These are phyloP conservation scores for Anastatica hierochuntica DNA, from an alignment of 345 rosid genomes.

Conservation along the genomic window DNA sequence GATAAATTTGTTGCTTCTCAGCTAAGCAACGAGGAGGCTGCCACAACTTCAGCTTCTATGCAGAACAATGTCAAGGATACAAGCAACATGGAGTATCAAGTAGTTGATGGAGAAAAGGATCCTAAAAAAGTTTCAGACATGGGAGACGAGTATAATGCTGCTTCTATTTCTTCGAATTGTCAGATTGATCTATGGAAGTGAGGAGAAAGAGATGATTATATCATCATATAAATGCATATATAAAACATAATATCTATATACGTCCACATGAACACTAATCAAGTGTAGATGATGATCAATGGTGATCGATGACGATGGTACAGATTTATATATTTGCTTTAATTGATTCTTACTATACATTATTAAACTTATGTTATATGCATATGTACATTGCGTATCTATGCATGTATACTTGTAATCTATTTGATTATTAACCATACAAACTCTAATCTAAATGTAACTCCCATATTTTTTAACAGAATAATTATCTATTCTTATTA, in stretches of 20 bases:
- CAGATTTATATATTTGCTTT: constrained; percentile 31
- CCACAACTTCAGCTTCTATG: constrained; percentile 18
- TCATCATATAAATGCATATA: constrained; percentile 20
- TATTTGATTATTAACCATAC: constrained; percentile 20
- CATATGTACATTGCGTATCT: too few species aligned
- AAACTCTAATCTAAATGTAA: constrained; percentile 25
- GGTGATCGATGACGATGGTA: too few species aligned
- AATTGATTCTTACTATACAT: constrained; percentile 4
- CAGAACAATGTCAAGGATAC: constrained; percentile 21
- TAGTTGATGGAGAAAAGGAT: constrained; percentile 35
- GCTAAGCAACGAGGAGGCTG: constrained; percentile 70
- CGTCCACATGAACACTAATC: constrained; percentile 18
- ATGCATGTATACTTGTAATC: background rate
- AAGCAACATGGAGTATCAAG: constrained; percentile 27
- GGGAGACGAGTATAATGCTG: constrained; percentile 26
- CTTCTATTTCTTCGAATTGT: too few species aligned
- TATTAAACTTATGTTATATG: constrained; percentile 8
- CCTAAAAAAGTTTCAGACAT: constrained; percentile 37
- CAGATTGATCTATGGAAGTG: constrained; percentile 70
- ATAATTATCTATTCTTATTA: constrained; percentile 2
- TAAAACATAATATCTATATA: too few species aligned
- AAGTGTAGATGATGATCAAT: constrained; percentile 24
- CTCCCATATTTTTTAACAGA: constrained; percentile 9
- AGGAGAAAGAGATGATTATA: constrained; percentile 14
- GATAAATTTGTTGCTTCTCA: constrained; percentile 98